Base-by-base conservation (phyloP, 140 eudicot genomes). In the Erigeron philadelphicus region DNA sequence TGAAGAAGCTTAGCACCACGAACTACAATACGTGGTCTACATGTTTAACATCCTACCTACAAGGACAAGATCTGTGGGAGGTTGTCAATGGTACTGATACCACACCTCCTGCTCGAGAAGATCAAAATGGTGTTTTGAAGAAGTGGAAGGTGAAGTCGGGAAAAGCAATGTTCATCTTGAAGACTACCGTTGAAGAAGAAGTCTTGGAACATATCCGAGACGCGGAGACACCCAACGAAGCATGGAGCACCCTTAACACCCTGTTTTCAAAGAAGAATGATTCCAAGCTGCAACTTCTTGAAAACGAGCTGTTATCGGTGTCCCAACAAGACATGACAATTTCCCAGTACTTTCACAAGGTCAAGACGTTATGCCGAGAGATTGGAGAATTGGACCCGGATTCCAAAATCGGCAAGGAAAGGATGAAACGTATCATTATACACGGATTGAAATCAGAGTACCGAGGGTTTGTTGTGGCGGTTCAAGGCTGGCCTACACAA, bases 261-360 rank as follows among this genome's bases (percentile, higher is more conserved):
- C 16, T 69, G 31, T 69, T 69, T 7, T 21, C 25, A 1, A 44
- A 44, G 19, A 69, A 49, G 11, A 31, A 35, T 3, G 74, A 53
- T 13, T 11, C 74, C 0, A 12, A 55, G 16, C 8, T 40, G 21
- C 63, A 50, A 7, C n/a, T 68, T 8, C 3, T 52, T 3, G 50
- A 68, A 15, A 53, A 16, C 40, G 74, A 69, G 61, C 15, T 67
- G 16, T 7, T 67, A 40, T 67, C 62, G 4, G 23, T 66, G 8
- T 17, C 15, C 5, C 68, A 66, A 66, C 5, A 44, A 1, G 71
- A 66, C 43, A 4, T 66, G 16, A 46, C 45, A 2, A 48, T 66
- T 18, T 17, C 71, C 11, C 59, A 66, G 3, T 66, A 46, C 11
- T 67, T 48, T 13, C 61, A 67, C n/a, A 54, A 41, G 41, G 19